Evolutionary conservation across 2,329 filamentous ascomycete species (phyloP).

Genomic region (Colletotrichum coccodes): DNA sequence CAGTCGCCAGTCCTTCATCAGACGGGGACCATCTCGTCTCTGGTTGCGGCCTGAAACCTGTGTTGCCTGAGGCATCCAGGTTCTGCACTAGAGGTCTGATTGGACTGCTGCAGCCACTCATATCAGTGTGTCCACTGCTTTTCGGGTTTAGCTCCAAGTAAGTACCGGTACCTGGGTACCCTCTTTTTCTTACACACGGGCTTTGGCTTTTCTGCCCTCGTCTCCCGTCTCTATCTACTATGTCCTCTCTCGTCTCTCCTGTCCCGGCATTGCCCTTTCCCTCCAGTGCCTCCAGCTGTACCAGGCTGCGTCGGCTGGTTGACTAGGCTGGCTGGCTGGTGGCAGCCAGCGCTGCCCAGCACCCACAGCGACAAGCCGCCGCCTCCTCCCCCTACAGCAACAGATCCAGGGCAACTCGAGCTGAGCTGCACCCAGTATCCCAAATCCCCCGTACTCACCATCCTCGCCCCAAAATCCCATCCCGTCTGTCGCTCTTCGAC

Average conservation of each 20-base stretch:
- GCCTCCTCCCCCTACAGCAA: neutral
- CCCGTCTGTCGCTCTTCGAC: neutral
- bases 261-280: neutral
- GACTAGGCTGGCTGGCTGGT: constrained; percentile 5
- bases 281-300: neutral
- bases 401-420: constrained; percentile 1
- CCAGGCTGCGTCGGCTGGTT: neutral
- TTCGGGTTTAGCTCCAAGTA: constrained; percentile 33
- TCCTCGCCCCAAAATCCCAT: constrained; percentile 25
- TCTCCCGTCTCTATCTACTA: constrained; percentile 17
- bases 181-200: constrained; percentile 25
- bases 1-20: constrained; percentile 30
- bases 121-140: constrained; percentile 33
- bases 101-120: constrained; percentile 32
- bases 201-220: constrained; percentile 32
- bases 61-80: constrained; percentile 31
- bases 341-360: constrained; percentile 26
- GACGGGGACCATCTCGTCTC: constrained; percentile 25
- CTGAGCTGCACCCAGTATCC: constrained; percentile 23
- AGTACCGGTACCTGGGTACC: constrained; percentile 35
- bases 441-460: constrained; percentile 1
- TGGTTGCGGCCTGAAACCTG: constrained; percentile 35
- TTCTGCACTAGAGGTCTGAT: constrained; percentile 24
- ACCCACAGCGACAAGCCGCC: constrained; percentile 2
- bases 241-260: neutral